Percentiles rank a stretch among this genome's conserved stretches.
Conservation (phyloP, 2,329 filamentous ascomycete genomes). For the Aspergillus fumigatus region DNA sequence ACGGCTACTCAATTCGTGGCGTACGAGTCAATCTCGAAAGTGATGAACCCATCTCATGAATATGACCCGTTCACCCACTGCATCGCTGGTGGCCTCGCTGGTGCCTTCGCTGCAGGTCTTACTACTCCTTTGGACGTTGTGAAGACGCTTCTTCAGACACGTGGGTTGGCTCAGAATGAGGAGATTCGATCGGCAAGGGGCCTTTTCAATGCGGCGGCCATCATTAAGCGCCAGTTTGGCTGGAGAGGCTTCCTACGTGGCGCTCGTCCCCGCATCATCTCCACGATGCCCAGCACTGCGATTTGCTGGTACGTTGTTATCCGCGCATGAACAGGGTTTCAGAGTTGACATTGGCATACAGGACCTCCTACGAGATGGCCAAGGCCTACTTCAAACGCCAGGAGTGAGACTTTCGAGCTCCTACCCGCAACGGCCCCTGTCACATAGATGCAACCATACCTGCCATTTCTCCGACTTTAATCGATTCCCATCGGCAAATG, state of each 20-base stretch:
- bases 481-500: not conserved
- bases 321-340: not conserved
- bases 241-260: conserved; percentile 88
- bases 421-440: conserved; percentile 5
- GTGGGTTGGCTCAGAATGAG: conserved; percentile 73
- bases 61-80: conserved; percentile 96
- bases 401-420: conserved; percentile 7
- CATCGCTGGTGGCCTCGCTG: conserved; percentile 83
- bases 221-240: conserved; percentile 81
- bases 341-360: conserved; percentile 22
- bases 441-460: conserved; percentile 8
- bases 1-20: conserved; percentile 95
- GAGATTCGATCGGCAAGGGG: conserved; percentile 84
- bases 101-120: conserved; percentile 86
- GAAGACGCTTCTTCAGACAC: conserved; percentile 93
- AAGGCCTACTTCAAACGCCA: conserved; percentile 61
- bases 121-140: conserved; percentile 98
- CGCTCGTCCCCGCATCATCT: conserved; percentile 83
- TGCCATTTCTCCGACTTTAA: not conserved
- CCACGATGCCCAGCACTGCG: conserved; percentile 97
- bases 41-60: conserved; percentile 72
- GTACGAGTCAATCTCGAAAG: conserved; percentile 92
- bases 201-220: conserved; percentile 69
- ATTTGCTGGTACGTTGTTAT: conserved; percentile 77
- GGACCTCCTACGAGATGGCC: conserved; percentile 64